Evolutionary conservation across 495 filamentous ascomycete genomes (phyloP), one percentile per base, ranked within the genome.

Genomic region (Letharia lupina): DNA sequence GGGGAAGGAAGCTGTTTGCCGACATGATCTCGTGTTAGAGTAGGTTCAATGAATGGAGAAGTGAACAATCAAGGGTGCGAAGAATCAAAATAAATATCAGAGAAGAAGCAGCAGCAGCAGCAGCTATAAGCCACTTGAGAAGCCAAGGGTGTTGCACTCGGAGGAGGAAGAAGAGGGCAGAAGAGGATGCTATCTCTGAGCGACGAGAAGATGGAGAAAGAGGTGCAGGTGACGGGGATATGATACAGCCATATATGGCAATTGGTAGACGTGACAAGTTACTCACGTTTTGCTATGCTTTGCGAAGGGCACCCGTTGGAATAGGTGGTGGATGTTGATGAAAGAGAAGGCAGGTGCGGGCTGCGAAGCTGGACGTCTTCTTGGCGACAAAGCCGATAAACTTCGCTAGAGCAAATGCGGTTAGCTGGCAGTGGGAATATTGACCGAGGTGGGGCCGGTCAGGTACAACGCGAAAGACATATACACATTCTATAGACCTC

Each of bases 11-110:
- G 71, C 71, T 73, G 67, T 71, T 71, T 69, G 64, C 63, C 69
- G 61, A 67, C 71, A 73, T 71, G 41, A 41, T 68, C 44, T 69
- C 56, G 64, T 45, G 71, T 73, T 71, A 73, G 71, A 73, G 42
- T 63, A 60, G 28, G 31, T 69, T 65, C 65, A 65, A 62, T 62
- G 54, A 67, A 68, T 65, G 56, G 61, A 37, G 61, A 64, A 65
- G 37, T 47, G 48, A 40, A 62, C 42, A 66, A 65, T 69, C 61
- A 64, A 65, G 23, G 45, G 48, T 61, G 54, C 69, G 68, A 75
- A 74, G 70, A 64, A 72, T 75, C 67, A 67, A 69, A 69, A n/a
- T 47, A 66, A 68, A 72, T 72, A 39, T 66, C 31, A 61, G 67
- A 73, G 68, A 70, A 56, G 66, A 64, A 59, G 64, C 52, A 62